These are phyloP conservation scores for Ogataea neopini DNA, from an alignment of 805 yeast species.

Conservation along the genomic window DNA sequence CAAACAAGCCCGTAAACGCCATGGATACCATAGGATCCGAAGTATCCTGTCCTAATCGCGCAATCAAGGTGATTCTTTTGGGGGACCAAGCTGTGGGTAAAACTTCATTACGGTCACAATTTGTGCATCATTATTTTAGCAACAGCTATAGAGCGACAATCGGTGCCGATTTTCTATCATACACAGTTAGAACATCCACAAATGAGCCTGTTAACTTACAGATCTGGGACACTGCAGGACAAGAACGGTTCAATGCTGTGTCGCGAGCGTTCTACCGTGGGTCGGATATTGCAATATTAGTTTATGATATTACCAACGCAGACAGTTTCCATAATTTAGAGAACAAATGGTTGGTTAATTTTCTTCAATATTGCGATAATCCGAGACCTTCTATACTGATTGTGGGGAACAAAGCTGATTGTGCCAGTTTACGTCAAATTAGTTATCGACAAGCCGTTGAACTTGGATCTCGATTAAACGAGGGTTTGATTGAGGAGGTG, in stretches of 20 bases:
- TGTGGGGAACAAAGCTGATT: slow-evolving; percentile 56
- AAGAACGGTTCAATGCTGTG: slow-evolving; percentile 78
- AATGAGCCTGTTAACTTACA: slow-evolving; percentile 44
- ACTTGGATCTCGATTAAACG: slow-evolving; percentile 25
- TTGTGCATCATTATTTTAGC: slow-evolving; percentile 54
- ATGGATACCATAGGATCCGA: too few species aligned
- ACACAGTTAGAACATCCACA: slow-evolving; percentile 30
- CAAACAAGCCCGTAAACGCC: too few species aligned
- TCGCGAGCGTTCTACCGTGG: slow-evolving; percentile 60
- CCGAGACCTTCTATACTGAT: slow-evolving; percentile 48
- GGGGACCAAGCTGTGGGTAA: slow-evolving; percentile 65
- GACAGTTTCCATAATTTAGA: slow-evolving; percentile 48
- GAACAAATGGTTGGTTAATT: slow-evolving; percentile 46
- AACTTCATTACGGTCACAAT: slow-evolving; percentile 56
- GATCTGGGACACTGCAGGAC: slow-evolving; percentile 95
- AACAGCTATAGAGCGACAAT: slow-evolving; percentile 59
- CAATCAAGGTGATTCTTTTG: slow-evolving; percentile 51
- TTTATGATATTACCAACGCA: slow-evolving; percentile 55
- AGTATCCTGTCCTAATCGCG: slow-evolving; percentile 4
- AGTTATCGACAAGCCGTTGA: slow-evolving; percentile 35
- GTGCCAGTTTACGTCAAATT: slow-evolving; percentile 28
- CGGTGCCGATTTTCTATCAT: slow-evolving; percentile 58
- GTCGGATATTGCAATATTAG: slow-evolving; percentile 54
- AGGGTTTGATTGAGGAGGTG: slow-evolving; percentile 27
- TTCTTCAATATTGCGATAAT: slow-evolving; percentile 49